A percentile compares a stretch with the other conserved stretches of the same genome.
Conservation (phyloP, 148 eudicot species). For the Hydrangea macrophylla region DNA sequence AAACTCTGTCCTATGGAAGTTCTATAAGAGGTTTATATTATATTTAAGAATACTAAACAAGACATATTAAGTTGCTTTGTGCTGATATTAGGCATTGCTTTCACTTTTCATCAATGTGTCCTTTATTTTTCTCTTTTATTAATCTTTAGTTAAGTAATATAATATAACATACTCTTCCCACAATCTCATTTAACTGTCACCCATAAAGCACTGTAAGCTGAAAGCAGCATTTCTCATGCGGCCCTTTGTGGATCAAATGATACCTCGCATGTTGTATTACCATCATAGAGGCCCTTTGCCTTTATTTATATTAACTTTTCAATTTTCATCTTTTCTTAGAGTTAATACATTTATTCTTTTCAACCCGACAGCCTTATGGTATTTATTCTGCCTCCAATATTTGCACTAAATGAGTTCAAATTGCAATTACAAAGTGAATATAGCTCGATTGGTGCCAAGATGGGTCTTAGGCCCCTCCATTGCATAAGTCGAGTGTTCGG, state of each 20-base stretch:
- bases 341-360: too few species aligned
- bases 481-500: too few species aligned
- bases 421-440: too few species aligned
- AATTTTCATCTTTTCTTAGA: not conserved
- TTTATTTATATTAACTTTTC: conserved; percentile 1
- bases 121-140: not conserved
- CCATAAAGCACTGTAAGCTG: not conserved
- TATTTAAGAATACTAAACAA: not conserved
- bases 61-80: not conserved
- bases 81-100: not conserved
- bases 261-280: conserved; percentile 15
- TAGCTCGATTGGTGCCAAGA: too few species aligned
- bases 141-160: too few species aligned
- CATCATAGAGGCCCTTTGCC: conserved; percentile 4
- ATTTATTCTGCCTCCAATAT: not conserved
- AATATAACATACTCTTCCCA: too few species aligned
- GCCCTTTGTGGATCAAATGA: conserved; percentile 13
- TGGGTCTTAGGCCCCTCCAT: too few species aligned
- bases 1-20: not conserved
- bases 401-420: not conserved
- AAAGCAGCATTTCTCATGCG: not conserved
- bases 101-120: not conserved
- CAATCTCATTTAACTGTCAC: too few species aligned
- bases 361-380: too few species aligned
- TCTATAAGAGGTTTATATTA: not conserved